These are phyloP conservation scores for Botryotinia convoluta DNA, from an alignment of 2,329 filamentous ascomycete genomes.

Conservation along the genomic window DNA sequence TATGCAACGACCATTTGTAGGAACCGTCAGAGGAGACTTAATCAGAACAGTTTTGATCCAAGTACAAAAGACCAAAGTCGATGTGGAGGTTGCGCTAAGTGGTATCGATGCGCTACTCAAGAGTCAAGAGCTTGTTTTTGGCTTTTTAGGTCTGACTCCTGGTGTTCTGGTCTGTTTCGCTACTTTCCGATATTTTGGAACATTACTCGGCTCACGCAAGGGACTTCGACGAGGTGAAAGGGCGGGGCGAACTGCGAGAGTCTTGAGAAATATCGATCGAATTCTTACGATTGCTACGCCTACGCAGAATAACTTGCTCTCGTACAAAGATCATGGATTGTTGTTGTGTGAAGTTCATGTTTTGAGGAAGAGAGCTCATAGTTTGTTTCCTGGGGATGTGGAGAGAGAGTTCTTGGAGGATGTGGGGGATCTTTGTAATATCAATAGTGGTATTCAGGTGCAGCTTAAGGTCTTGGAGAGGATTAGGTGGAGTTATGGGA, in stretches of 20 bases:
- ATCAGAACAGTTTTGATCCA: conserved; percentile 90
- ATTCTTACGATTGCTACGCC: conserved; percentile 68
- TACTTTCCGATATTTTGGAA: conserved; percentile 68
- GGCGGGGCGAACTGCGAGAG: conserved; percentile 69
- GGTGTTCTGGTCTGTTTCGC: conserved; percentile 84
- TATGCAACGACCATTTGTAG: conserved; percentile 74
- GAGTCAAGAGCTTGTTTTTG: conserved; percentile 95
- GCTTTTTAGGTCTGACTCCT: conserved; percentile 92
- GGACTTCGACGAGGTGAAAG: conserved; percentile 64
- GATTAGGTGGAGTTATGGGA: conserved; percentile 86
- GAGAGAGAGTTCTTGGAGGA: conserved; percentile 87
- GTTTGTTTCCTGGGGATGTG: conserved; percentile 69
- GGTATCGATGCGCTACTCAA: conserved; percentile 93
- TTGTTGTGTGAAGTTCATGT: conserved; percentile 87
- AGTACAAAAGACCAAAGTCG: conserved; percentile 98
- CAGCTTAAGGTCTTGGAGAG: conserved; percentile 79
- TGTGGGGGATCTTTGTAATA: conserved; percentile 78
- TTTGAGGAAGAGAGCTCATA: conserved; percentile 65
- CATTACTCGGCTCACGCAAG: conserved; percentile 66
- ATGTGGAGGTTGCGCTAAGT: conserved; percentile 92
- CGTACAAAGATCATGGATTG: conserved; percentile 89
- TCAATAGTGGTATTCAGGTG: conserved; percentile 69
- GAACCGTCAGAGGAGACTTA: conserved; percentile 81
- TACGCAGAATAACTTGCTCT: conserved; percentile 70
- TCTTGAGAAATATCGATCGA: conserved; percentile 85